A percentile compares a stretch with the other conserved stretches of the same genome.
These are phyloP conservation scores for Diaporthe nobilis DNA, from an alignment of 2,329 filamentous ascomycete species.

Conservation along the genomic window DNA sequence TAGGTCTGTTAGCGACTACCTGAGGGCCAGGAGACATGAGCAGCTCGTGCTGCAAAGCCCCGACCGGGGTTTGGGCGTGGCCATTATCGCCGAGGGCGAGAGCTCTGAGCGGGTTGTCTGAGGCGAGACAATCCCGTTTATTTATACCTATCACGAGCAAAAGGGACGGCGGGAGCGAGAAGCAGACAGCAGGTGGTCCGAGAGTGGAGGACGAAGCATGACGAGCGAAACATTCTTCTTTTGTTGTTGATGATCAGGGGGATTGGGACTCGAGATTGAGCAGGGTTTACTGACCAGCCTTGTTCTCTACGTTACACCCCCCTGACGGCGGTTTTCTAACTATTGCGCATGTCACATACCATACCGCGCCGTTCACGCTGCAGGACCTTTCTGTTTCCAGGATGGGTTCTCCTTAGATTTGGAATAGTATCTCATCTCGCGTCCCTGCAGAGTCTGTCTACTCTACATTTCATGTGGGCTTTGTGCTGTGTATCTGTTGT, in stretches of 20 bases:
- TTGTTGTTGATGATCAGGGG: background rate
- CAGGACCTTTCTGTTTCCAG: background rate
- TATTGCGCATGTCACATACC: slow-evolving; percentile 14
- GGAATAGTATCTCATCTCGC: slow-evolving; percentile 13
- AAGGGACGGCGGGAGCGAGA: background rate
- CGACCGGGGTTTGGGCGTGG: slow-evolving; percentile 85
- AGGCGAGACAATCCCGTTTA: background rate
- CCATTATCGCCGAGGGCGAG: slow-evolving; percentile 91
- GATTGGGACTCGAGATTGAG: background rate
- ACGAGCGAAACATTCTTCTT: slow-evolving; percentile 16
- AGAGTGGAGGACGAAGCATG: background rate
- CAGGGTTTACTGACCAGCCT: background rate
- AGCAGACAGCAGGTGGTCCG: background rate
- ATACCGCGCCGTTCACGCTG: background rate
- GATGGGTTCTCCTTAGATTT: slow-evolving; percentile 6
- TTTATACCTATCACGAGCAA: background rate
- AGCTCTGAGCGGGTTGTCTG: slow-evolving; percentile 82
- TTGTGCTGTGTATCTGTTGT: background rate
- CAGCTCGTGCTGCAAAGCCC: slow-evolving; percentile 94
- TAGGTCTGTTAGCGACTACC: slow-evolving; percentile 90
- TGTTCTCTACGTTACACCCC: background rate
- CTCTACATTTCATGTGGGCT: background rate
- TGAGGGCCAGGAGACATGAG: slow-evolving; percentile 90
- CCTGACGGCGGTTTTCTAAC: background rate
- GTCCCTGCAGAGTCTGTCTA: background rate